Evolutionary conservation across 139 green algal genomes (phyloP).

Genomic region (Tetradesmus obliquus): DNA sequence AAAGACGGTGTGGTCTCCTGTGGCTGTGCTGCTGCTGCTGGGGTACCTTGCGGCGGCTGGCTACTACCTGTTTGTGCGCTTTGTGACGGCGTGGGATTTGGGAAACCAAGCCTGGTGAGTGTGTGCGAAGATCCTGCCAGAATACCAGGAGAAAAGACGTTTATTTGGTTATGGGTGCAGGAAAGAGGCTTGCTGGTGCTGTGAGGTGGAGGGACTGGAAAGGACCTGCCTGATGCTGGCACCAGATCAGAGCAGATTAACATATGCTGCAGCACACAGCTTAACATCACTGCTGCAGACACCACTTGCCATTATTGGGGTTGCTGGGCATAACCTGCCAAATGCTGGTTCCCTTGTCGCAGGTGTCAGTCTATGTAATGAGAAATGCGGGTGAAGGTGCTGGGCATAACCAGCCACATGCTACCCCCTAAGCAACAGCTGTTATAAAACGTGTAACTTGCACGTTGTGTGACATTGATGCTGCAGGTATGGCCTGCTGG

Average conservation of each 20-base stretch:
- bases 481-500: neutral
- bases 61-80: slow-evolving; percentile 23
- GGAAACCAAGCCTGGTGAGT: slow-evolving; percentile 22
- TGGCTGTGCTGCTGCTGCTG: slow-evolving; percentile 19
- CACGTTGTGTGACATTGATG: neutral
- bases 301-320: slow-evolving; percentile 48
- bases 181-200: no score
- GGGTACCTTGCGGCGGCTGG: neutral
- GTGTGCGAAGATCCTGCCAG: neutral
- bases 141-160: neutral
- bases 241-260: neutral
- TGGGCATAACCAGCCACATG: no score
- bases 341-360: no score
- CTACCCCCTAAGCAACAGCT: no score
- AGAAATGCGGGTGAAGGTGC: no score
- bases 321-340: slow-evolving; percentile 43
- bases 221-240: no score
- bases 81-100: neutral
- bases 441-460: no score
- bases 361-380: no score
- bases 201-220: no score
- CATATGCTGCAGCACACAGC: neutral
- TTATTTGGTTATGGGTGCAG: no score
- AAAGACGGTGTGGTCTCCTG: slow-evolving; percentile 11
- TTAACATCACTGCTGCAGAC: neutral